phyloP scores from a whole-genome alignment of 2,329 filamentous ascomycete genomes.

The Cytospora leucostoma region DNA sequence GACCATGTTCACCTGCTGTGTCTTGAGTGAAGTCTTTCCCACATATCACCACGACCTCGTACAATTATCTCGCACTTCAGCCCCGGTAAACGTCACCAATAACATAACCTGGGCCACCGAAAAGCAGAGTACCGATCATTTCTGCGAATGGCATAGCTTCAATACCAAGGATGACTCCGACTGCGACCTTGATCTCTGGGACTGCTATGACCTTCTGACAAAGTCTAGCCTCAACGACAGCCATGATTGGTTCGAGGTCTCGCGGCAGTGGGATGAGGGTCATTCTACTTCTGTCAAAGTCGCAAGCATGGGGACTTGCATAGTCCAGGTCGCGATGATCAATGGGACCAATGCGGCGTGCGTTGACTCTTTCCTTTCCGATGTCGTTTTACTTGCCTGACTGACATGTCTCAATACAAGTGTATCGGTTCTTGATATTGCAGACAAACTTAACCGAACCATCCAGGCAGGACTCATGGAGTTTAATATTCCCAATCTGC shows the following conservation, averaged over 20 bases:
- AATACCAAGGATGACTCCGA: constrained; percentile 3
- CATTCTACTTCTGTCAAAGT: background rate
- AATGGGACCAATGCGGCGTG: background rate
- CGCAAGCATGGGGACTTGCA: background rate
- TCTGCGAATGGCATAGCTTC: background rate
- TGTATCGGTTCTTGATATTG: background rate
- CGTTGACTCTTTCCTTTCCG: background rate
- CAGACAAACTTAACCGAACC: background rate
- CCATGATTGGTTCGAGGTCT: background rate
- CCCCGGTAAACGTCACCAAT: constrained; percentile 2
- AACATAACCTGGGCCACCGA: background rate
- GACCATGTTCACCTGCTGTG: background rate
- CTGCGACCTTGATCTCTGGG: background rate
- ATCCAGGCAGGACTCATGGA: background rate
- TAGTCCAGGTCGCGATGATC: background rate
- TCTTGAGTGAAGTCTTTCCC: background rate
- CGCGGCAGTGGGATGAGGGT: background rate
- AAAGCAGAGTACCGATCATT: background rate
- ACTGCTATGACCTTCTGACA: background rate
- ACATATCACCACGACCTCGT: background rate
- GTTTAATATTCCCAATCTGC: background rate
- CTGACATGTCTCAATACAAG: background rate
- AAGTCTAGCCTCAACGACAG: background rate
- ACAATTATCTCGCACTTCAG: background rate
- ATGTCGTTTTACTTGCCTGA: background rate